phyloP scores from a whole-genome alignment of 768 basidiomycete species.

The Punctularia strigosozonata region DNA sequence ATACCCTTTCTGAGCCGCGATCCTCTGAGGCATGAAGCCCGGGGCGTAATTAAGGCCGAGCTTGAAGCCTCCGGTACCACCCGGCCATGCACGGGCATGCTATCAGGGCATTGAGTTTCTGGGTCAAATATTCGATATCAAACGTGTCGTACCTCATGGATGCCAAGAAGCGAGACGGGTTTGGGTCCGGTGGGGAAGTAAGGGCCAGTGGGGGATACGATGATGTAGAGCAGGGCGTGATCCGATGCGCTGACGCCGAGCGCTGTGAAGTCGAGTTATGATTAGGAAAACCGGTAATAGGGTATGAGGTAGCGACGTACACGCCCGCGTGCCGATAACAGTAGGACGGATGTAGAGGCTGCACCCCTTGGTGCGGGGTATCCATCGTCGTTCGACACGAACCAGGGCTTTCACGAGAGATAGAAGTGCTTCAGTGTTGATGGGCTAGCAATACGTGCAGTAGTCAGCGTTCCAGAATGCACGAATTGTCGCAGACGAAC shows the following conservation, averaged over 20 bases:
- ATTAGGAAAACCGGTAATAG: background rate
- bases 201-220: constrained; percentile 53
- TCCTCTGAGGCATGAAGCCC: constrained; percentile 31
- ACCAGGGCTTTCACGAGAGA: constrained; percentile 57
- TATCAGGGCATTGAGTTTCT: background rate
- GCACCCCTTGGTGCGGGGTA: constrained; percentile 60
- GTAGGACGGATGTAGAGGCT: constrained; percentile 85
- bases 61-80: constrained; percentile 48
- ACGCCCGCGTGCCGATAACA: constrained; percentile 36
- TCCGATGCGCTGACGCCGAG: constrained; percentile 67
- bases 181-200: constrained; percentile 39
- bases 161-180: constrained; percentile 36
- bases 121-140: no score
- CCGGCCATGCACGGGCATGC: constrained; percentile 38
- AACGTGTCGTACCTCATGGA: no score
- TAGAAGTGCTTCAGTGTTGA: constrained; percentile 34
- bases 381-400: constrained; percentile 69
- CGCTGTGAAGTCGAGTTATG: constrained; percentile 8
- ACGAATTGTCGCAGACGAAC: background rate
- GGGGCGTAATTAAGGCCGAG: constrained; percentile 31
- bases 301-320: constrained; percentile 12
- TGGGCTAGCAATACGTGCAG: constrained; percentile 19
- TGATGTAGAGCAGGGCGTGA: constrained; percentile 78
- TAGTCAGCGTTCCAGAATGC: constrained; percentile 10
- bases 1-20: constrained; percentile 36